Percentiles rank a stretch among this genome's conserved stretches.
phyloP scores from a whole-genome alignment of 345 rosid genomes.

The Sonneratia caseolaris region DNA sequence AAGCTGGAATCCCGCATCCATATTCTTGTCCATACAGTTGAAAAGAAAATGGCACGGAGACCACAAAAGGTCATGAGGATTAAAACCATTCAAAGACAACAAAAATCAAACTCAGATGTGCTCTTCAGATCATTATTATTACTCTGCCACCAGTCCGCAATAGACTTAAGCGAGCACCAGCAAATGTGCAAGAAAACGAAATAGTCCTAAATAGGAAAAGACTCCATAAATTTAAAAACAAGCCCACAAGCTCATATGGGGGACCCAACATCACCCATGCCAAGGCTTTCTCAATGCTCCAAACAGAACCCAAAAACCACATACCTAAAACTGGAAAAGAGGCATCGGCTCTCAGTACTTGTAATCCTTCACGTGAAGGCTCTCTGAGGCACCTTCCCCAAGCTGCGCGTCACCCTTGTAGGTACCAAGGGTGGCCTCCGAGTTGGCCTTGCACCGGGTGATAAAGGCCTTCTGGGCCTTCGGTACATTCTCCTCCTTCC shows the following conservation, averaged over 20 bases:
- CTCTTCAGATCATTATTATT: not conserved
- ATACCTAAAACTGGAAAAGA: not conserved
- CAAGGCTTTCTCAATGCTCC: not conserved
- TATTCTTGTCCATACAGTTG: no score
- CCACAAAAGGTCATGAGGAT: no score
- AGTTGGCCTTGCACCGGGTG: conserved; percentile 74
- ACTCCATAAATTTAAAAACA: not conserved
- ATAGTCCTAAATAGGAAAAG: not conserved
- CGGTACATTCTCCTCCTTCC: conserved; percentile 60
- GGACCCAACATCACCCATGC: not conserved
- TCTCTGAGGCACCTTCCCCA: conserved; percentile 77
- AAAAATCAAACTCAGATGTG: no score
- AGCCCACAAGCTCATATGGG: not conserved
- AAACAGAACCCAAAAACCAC: not conserved
- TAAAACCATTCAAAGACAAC: no score
- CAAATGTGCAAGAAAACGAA: not conserved
- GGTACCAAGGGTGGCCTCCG: conserved; percentile 76
- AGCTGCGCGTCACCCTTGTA: conserved; percentile 73
- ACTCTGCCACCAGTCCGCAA: not conserved
- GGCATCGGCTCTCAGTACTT: conserved; percentile 42
- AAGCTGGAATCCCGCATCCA: no score
- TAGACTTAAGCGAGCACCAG: not conserved
- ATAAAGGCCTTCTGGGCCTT: conserved; percentile 63
- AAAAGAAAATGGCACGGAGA: no score
- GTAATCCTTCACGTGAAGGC: conserved; percentile 91